Conservation (phyloP, 441 rosid genomes). For the Aquilaria agallochum region DNA sequence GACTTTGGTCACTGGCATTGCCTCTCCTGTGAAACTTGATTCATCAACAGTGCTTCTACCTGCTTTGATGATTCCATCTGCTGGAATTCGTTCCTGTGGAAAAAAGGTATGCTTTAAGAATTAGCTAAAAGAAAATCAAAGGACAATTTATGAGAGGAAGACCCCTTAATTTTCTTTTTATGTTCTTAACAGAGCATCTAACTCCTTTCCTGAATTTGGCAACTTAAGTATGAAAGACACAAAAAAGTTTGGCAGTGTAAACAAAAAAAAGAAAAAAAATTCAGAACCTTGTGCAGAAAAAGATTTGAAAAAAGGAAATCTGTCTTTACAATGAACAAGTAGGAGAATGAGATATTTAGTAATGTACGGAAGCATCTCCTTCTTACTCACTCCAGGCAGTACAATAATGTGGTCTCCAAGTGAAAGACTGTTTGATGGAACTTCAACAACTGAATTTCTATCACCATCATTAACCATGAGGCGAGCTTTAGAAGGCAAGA, state of each 20-base stretch:
- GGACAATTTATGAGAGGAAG: constrained; percentile 5
- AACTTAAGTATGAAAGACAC: constrained; percentile 4
- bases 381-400: constrained; percentile 83
- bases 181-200: constrained; percentile 1
- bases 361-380: constrained; percentile 10
- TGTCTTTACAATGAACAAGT: not conserved
- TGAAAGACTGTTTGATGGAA: constrained; percentile 77
- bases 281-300: not conserved
- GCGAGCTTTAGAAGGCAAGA: constrained; percentile 93
- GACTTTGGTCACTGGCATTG: constrained; percentile 87
- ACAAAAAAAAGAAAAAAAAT: not conserved
- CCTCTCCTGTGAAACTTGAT: constrained; percentile 98
- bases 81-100: constrained; percentile 85
- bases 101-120: constrained; percentile 13
- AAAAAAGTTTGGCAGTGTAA: constrained; percentile 1
- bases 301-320: not conserved
- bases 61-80: constrained; percentile 88
- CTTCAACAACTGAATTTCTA: constrained; percentile 58
- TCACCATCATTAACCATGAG: constrained; percentile 62
- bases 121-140: constrained; percentile 6
- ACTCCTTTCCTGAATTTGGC: not conserved
- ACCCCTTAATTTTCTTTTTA: not conserved
- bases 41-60: constrained; percentile 95
- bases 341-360: constrained; percentile 23
- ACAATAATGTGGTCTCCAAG: constrained; percentile 85